These are phyloP conservation scores for Tricholomella constricta DNA, from an alignment of 768 basidiomycete genomes.

Conservation along the genomic window DNA sequence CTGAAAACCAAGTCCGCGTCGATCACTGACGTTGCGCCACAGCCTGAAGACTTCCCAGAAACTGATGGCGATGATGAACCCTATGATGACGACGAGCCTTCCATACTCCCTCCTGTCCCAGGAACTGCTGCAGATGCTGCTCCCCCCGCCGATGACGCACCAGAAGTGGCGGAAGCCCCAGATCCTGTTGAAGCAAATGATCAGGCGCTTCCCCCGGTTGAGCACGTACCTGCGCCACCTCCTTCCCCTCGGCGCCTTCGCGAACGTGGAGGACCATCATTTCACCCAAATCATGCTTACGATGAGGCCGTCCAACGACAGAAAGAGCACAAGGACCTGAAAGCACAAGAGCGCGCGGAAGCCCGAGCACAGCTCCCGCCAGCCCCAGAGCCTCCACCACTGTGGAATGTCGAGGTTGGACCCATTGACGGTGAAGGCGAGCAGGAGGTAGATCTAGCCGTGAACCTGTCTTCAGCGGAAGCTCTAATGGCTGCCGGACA, in stretches of 20 bases:
- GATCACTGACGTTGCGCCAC: not conserved
- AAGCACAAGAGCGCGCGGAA: not conserved
- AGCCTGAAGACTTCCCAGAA: not conserved
- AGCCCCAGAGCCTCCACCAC: not conserved
- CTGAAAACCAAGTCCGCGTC: not conserved
- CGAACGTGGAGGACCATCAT: not conserved
- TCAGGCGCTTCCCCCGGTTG: not conserved
- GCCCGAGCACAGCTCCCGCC: not conserved
- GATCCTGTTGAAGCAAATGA: not conserved
- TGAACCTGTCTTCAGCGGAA: not conserved
- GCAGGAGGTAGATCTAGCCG: not conserved
- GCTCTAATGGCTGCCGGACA: not conserved
- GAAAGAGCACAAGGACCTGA: not conserved
- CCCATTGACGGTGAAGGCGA: not conserved
- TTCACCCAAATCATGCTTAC: not conserved
- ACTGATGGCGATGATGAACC: not conserved
- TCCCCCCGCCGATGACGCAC: no score
- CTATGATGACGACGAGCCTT: not conserved
- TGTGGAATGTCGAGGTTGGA: not conserved
- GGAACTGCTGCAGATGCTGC: no score
- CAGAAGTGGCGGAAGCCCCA: not conserved
- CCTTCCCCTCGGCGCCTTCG: not conserved
- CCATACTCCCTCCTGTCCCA: no score
- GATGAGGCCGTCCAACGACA: not conserved
- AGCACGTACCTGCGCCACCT: not conserved